phyloP scores from a whole-genome alignment of 2,329 filamentous ascomycete species.

The Diaporthe sp. region DNA sequence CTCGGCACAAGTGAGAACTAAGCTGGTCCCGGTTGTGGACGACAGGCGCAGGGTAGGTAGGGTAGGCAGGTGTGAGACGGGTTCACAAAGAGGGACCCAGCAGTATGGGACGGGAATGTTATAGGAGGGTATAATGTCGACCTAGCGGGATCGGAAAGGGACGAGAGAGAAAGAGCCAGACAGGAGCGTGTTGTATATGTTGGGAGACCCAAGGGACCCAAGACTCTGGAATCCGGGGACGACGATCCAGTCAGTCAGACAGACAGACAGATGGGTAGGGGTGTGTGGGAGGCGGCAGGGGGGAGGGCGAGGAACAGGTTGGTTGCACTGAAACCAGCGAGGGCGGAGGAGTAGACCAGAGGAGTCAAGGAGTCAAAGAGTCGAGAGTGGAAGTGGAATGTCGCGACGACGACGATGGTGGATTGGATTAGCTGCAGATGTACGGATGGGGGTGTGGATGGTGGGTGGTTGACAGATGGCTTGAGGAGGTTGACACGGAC shows the following conservation, averaged over 20 bases:
- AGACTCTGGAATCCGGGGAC: constrained; percentile 7
- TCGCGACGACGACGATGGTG: not conserved
- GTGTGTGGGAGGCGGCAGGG: not conserved
- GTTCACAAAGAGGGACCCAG: constrained; percentile 32
- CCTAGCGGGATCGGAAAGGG: constrained; percentile 7
- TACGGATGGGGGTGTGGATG: not conserved
- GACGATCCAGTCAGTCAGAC: constrained; percentile 11
- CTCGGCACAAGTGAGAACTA: constrained; percentile 18
- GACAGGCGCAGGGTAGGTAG: constrained; percentile 17
- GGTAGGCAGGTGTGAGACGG: constrained; percentile 2
- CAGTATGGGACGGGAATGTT: constrained; percentile 14
- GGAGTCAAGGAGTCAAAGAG: not conserved
- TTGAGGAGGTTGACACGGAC: not conserved
- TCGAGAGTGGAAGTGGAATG: not conserved
- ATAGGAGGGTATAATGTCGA: constrained; percentile 21
- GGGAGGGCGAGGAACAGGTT: not conserved
- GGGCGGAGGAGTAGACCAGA: not conserved
- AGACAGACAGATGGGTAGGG: not conserved
- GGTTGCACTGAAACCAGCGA: constrained; percentile 8
- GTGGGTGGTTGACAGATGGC: not conserved
- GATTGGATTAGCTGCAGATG: not conserved
- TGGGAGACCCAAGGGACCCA: constrained; percentile 2
- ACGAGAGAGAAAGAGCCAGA: not conserved
- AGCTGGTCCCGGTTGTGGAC: not conserved
- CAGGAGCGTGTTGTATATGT: not conserved